phyloP scores from a whole-genome alignment of 441 rosid species.

The Populus tomentosa region DNA sequence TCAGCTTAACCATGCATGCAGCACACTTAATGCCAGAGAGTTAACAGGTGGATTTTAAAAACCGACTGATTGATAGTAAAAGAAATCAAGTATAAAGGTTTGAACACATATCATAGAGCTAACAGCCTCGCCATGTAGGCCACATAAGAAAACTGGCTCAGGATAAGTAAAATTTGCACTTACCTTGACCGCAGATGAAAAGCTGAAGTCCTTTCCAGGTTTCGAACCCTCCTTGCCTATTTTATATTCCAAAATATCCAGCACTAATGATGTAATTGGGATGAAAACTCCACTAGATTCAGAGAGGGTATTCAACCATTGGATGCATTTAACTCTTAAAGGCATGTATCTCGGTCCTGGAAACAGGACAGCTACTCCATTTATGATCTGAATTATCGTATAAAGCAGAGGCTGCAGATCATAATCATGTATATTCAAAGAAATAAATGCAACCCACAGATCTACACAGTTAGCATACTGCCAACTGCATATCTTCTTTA shows the following conservation, averaged over 20 bases:
- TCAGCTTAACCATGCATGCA: slow-evolving; percentile 11
- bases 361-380: slow-evolving; percentile 70
- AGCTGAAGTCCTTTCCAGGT: slow-evolving; percentile 46
- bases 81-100: background rate
- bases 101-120: background rate
- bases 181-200: slow-evolving; percentile 70
- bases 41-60: background rate
- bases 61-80: background rate
- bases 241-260: slow-evolving; percentile 83
- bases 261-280: slow-evolving; percentile 59
- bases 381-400: slow-evolving; percentile 65
- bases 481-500: slow-evolving; percentile 67
- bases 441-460: slow-evolving; percentile 76
- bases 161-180: slow-evolving; percentile 15
- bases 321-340: slow-evolving; percentile 72
- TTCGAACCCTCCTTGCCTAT: slow-evolving; percentile 54
- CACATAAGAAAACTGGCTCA: background rate
- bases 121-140: background rate
- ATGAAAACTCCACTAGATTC: slow-evolving; percentile 65
- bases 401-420: slow-evolving; percentile 57
- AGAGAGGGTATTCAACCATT: slow-evolving; percentile 75
- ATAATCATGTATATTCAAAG: slow-evolving; percentile 46
- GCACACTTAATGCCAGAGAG: slow-evolving; percentile 2
- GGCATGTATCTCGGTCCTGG: slow-evolving; percentile 92
- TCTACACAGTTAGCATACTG: slow-evolving; percentile 42